These are phyloP conservation scores for Tolypocladium capitatum DNA, from an alignment of 2,329 filamentous ascomycete species.

Conservation along the genomic window DNA sequence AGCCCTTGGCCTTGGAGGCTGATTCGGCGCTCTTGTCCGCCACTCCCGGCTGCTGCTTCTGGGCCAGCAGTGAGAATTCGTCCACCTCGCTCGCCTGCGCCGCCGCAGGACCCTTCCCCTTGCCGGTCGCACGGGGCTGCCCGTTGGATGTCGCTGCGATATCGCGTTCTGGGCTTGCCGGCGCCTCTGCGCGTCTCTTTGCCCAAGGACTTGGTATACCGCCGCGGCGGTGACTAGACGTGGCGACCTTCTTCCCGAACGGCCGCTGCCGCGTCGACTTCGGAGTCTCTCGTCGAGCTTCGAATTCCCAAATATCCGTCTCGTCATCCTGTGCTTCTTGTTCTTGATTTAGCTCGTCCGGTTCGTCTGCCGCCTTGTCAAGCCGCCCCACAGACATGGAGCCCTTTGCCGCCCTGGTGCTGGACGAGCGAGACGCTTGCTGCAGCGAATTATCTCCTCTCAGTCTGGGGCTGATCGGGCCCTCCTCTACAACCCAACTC, in stretches of 20 bases:
- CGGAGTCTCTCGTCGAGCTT: constrained; percentile 36
- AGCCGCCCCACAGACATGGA: constrained; percentile 4
- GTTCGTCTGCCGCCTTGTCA: constrained; percentile 8
- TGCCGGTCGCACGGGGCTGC: constrained; percentile 2
- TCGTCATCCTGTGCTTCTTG: constrained; percentile 21
- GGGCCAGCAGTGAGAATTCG: constrained; percentile 32
- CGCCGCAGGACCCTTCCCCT: not conserved
- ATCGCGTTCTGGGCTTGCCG: constrained; percentile 1
- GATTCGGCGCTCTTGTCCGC: constrained; percentile 9
- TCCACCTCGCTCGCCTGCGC: constrained; percentile 16
- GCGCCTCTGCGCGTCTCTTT: constrained; percentile 7
- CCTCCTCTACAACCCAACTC: constrained; percentile 29
- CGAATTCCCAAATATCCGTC: constrained; percentile 44
- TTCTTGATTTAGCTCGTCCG: constrained; percentile 3
- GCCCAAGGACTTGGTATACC: constrained; percentile 28
- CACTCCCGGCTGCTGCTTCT: constrained; percentile 9
- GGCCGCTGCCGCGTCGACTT: constrained; percentile 15
- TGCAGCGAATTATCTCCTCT: constrained; percentile 21
- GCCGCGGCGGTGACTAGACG: constrained; percentile 9
- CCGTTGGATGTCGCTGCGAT: constrained; percentile 4
- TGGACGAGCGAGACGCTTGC: constrained; percentile 11
- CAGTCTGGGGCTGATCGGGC: constrained; percentile 21
- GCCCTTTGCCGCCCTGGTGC: not conserved
- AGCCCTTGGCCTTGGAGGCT: constrained; percentile 18
- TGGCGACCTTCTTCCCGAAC: constrained; percentile 13